These are phyloP conservation scores for Sugiyamaella floridensis DNA, from an alignment of 805 yeast species.

Conservation along the genomic window DNA sequence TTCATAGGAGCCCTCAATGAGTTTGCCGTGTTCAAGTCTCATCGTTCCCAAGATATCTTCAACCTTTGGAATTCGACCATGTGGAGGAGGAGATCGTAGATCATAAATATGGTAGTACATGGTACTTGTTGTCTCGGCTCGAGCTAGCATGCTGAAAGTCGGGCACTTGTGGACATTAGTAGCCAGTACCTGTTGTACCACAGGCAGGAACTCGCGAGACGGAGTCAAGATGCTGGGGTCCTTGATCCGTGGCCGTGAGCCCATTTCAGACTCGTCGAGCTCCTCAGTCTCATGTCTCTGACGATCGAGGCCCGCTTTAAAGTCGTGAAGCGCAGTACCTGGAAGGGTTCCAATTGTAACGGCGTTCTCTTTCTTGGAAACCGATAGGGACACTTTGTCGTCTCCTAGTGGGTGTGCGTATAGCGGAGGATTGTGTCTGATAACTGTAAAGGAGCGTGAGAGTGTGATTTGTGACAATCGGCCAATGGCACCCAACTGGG, in stretches of 20 bases:
- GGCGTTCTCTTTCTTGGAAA: constrained; percentile 19
- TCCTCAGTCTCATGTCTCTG: background rate
- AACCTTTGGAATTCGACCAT: constrained; percentile 61
- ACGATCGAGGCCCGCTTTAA: background rate
- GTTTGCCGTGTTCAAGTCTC: constrained; percentile 51
- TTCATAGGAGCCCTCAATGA: constrained; percentile 50
- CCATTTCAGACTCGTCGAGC: background rate
- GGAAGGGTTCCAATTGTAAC: constrained; percentile 24
- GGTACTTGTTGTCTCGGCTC: constrained; percentile 33
- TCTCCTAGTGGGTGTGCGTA: constrained; percentile 9
- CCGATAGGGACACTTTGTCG: constrained; percentile 13
- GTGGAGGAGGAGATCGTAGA: constrained; percentile 54
- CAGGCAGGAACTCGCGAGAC: constrained; percentile 21
- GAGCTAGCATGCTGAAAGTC: constrained; percentile 24
- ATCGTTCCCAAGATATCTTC: constrained; percentile 69
- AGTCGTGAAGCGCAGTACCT: background rate
- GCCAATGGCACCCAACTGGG: background rate
- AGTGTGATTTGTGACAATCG: background rate
- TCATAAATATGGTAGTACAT: constrained; percentile 67
- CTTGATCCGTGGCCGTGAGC: background rate
- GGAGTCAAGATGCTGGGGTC: constrained; percentile 8
- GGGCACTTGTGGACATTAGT: constrained; percentile 26
- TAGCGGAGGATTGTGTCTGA: constrained; percentile 9
- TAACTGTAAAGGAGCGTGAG: background rate
- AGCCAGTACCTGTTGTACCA: constrained; percentile 19